Conservation (phyloP, 2,329 filamentous ascomycete genomes). For the Pseudopithomyces chartarum region DNA sequence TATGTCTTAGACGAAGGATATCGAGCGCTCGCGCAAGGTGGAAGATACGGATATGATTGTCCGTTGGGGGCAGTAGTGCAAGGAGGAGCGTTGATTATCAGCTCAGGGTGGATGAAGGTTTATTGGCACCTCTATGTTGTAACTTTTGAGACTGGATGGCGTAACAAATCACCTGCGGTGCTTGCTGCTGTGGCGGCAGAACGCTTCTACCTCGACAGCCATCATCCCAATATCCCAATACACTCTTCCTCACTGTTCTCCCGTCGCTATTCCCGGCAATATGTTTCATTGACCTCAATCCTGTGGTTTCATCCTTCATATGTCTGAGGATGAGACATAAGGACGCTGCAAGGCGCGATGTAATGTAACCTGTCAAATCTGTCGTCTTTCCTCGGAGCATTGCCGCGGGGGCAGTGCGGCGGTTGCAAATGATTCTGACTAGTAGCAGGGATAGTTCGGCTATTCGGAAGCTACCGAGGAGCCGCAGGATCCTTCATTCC, state of each 20-base stretch:
- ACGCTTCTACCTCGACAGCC: conserved; percentile 1
- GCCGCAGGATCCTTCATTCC: conserved; percentile 25
- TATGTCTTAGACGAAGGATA: conserved; percentile 9
- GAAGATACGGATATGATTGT: neutral
- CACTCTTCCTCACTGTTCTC: neutral
- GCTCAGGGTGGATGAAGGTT: neutral
- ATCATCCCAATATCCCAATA: neutral
- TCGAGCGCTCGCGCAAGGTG: neutral
- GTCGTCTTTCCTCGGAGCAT: conserved; percentile 9
- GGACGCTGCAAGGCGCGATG: conserved; percentile 17
- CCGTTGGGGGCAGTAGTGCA: neutral
- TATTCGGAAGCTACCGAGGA: conserved; percentile 37
- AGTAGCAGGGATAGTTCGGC: conserved; percentile 21
- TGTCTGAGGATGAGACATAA: conserved; percentile 18
- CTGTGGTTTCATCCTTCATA: conserved; percentile 11
- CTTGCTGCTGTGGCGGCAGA: conserved; percentile 5
- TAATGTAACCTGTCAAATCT: conserved; percentile 36
- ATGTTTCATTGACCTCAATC: conserved; percentile 2
- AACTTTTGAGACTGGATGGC: neutral
- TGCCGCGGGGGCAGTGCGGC: conserved; percentile 12
- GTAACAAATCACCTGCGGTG: neutral
- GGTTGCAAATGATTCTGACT: conserved; percentile 8
- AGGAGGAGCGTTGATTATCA: neutral
- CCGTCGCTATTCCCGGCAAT: conserved; percentile 1
- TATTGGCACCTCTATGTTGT: conserved; percentile 7